These are phyloP conservation scores for Leccinum truebloodii DNA, from an alignment of 768 basidiomycete species.

Conservation along the genomic window DNA sequence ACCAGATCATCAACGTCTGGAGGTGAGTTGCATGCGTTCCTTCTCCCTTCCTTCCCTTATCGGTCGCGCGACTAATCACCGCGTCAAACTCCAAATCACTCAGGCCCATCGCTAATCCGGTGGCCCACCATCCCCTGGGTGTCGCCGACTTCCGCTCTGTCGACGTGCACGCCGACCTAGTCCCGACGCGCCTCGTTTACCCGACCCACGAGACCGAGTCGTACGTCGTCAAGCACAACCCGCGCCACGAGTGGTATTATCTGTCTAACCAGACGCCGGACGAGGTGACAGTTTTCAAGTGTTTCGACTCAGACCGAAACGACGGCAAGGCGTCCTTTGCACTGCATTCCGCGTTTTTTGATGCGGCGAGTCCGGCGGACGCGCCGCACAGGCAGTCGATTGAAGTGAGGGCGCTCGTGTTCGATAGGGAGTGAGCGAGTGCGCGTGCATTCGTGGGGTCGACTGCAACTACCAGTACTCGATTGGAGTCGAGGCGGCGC, in stretches of 20 bases:
- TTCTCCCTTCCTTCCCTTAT: not conserved
- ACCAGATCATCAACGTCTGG: conserved; percentile 47
- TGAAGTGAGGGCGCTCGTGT: conserved; percentile 41
- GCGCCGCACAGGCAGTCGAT: conserved; percentile 41
- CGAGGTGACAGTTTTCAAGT: conserved; percentile 43
- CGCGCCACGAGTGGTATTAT: conserved; percentile 35
- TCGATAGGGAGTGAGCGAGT: conserved; percentile 33
- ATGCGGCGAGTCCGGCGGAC: conserved; percentile 32
- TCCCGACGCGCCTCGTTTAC: conserved; percentile 36
- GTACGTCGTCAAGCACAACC: no score
- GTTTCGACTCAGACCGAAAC: conserved; percentile 41
- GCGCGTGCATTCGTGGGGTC: not conserved
- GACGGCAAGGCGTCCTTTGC: conserved; percentile 32
- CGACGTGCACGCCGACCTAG: conserved; percentile 35
- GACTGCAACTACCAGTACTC: no score
- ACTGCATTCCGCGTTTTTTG: conserved; percentile 42
- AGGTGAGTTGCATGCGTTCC: conserved; percentile 17
- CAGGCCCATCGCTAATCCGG: conserved; percentile 36
- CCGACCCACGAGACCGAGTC: conserved; percentile 1
- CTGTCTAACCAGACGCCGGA: conserved; percentile 39
- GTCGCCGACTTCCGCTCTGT: conserved; percentile 39
- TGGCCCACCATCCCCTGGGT: conserved; percentile 39
- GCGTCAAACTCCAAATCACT: not conserved
- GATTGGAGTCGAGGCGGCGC: no score
- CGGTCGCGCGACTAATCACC: no score